Percentiles rank a stretch among this genome's conserved stretches.
Evolutionary conservation across 345 rosid species (phyloP).

Genomic region (Streptanthus diversifolius): DNA sequence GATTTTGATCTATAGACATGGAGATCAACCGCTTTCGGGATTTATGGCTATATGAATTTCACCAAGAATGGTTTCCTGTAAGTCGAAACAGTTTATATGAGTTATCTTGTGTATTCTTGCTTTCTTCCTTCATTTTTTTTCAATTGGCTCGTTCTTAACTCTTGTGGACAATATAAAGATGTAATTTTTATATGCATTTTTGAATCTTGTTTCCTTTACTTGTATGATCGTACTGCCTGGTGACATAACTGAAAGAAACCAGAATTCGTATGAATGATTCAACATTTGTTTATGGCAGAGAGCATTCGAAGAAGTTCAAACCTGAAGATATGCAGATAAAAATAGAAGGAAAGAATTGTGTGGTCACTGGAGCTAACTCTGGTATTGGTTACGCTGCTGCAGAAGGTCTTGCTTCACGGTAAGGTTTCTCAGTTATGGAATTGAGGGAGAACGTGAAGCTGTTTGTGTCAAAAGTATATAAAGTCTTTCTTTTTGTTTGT

Average conservation of each 20-base stretch:
- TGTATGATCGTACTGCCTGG: neutral
- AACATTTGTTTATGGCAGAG: constrained; percentile 36
- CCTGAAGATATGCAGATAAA: constrained; percentile 59
- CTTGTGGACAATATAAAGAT: neutral
- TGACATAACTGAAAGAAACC: neutral
- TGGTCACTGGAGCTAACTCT: constrained; percentile 94
- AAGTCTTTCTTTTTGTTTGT: neutral
- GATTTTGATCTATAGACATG: constrained; percentile 49
- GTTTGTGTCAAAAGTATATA: neutral
- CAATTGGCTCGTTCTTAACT: neutral
- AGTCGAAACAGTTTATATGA: constrained; percentile 15
- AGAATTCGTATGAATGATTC: neutral
- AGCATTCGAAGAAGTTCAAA: constrained; percentile 65
- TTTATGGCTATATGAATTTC: constrained; percentile 74
- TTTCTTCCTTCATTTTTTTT: neutral
- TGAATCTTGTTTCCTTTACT: neutral
- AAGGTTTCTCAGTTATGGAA: neutral
- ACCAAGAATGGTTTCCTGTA: constrained; percentile 77
- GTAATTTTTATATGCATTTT: neutral
- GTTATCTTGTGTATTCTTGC: neutral
- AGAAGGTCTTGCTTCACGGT: constrained; percentile 96
- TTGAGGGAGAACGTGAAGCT: neutral
- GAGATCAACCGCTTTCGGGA: constrained; percentile 73
- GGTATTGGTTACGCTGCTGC: constrained; percentile 90
- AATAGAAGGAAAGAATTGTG: constrained; percentile 69